phyloP scores from a whole-genome alignment of 139 green algal species.

The Yamagishiella unicocca region DNA sequence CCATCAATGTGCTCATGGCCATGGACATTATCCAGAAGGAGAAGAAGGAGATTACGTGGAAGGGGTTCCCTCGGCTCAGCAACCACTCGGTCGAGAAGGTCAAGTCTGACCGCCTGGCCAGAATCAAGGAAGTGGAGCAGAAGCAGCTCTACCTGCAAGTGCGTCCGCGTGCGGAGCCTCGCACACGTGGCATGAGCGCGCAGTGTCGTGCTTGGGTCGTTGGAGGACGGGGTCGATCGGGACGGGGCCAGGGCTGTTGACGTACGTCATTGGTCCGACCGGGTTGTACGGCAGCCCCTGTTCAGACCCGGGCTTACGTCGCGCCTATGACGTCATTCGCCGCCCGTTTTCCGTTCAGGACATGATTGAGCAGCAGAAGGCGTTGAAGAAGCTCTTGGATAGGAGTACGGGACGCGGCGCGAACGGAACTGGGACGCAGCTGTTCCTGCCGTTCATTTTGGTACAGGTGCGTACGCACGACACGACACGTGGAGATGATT shows the following conservation, averaged over 20 bases:
- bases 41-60: conserved; percentile 85
- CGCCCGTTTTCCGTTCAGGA: conserved; percentile 67
- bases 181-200: too few relatives aligned
- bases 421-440: conserved; percentile 59
- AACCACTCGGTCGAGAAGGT: conserved; percentile 54
- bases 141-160: conserved; percentile 71
- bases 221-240: too few relatives aligned
- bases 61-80: conserved; percentile 53
- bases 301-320: too few relatives aligned
- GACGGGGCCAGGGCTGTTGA: too few relatives aligned
- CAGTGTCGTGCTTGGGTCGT: too few relatives aligned
- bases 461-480: conserved; percentile 81
- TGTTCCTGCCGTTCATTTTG: conserved; percentile 94
- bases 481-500: too few relatives aligned
- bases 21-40: conserved; percentile 95
- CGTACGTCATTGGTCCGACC: too few relatives aligned
- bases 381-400: conserved; percentile 77
- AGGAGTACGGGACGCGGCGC: conserved; percentile 64
- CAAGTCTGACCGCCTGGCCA: conserved; percentile 51
- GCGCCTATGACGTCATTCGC: too few relatives aligned
- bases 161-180: background rate
- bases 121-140: conserved; percentile 56
- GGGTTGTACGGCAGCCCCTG: too few relatives aligned
- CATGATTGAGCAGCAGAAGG: conserved; percentile 76
- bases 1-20: conserved; percentile 97